Conservation (phyloP, 2,329 filamentous ascomycete species). For the Neocatenulostroma microsporum region DNA sequence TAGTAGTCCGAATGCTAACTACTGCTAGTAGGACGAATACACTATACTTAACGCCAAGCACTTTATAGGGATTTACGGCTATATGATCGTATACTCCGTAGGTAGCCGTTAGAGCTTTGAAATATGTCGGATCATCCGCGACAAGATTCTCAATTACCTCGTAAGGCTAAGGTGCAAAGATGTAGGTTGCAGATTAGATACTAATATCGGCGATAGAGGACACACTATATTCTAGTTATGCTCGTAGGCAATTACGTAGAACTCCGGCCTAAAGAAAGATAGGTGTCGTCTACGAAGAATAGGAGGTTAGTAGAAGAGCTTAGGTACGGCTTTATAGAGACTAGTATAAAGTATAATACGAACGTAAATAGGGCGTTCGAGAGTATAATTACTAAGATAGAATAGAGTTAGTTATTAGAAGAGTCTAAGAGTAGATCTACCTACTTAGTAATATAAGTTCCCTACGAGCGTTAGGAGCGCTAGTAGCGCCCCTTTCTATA, state of each 20-base stretch:
- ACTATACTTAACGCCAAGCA: constrained; percentile 97
- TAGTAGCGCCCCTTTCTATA: not conserved
- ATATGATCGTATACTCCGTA: constrained; percentile 98
- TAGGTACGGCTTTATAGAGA: constrained; percentile 89
- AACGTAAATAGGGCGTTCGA: constrained; percentile 92
- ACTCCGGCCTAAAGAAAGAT: constrained; percentile 82
- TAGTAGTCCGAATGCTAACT: too few species aligned
- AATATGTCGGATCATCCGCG: constrained; percentile 91
- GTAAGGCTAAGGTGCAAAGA: constrained; percentile 51
- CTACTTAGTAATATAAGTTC: not conserved
- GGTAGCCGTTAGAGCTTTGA: constrained; percentile 90
- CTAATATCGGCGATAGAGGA: constrained; percentile 50
- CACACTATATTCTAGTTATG: constrained; percentile 84
- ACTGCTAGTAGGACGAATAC: constrained; percentile 99
- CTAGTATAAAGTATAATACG: constrained; percentile 86
- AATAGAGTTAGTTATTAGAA: constrained; percentile 79
- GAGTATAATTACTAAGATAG: constrained; percentile 86
- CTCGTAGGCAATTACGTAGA: constrained; percentile 98
- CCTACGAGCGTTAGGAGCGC: not conserved
- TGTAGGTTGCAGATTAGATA: not conserved
- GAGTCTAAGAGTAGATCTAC: constrained; percentile 81
- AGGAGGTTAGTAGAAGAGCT: constrained; percentile 78
- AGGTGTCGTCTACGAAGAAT: constrained; percentile 79
- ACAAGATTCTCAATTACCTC: constrained; percentile 95
- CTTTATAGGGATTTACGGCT: constrained; percentile 98